Evolutionary conservation across 2,329 filamentous ascomycete genomes (phyloP).

Genomic region (Zymoseptoria brevis): DNA sequence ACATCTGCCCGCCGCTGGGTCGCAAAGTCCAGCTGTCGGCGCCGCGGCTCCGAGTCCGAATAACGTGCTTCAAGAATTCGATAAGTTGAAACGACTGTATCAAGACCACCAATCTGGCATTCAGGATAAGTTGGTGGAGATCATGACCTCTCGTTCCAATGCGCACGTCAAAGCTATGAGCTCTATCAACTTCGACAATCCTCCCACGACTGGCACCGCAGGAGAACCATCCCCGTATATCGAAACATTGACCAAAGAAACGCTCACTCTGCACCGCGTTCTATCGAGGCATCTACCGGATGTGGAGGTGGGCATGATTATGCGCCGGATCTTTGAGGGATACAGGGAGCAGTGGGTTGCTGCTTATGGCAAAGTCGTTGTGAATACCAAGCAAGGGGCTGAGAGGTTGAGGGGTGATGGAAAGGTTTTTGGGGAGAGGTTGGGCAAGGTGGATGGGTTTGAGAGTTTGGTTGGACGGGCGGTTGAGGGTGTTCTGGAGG

Average conservation of each 20-base stretch:
- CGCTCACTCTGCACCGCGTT: slow-evolving; percentile 73
- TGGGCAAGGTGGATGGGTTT: slow-evolving; percentile 73
- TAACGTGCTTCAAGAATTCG: slow-evolving; percentile 63
- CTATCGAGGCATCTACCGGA: slow-evolving; percentile 75
- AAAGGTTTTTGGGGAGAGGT: slow-evolving; percentile 60
- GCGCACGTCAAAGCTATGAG: slow-evolving; percentile 68
- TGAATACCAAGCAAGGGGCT: slow-evolving; percentile 60
- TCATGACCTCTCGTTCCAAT: slow-evolving; percentile 72
- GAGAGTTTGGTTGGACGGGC: slow-evolving; percentile 53
- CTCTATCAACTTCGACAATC: slow-evolving; percentile 64
- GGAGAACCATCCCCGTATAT: slow-evolving; percentile 58
- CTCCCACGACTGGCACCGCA: slow-evolving; percentile 24
- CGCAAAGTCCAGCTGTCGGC: slow-evolving; percentile 40
- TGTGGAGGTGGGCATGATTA: slow-evolving; percentile 69
- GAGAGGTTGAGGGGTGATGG: slow-evolving; percentile 74
- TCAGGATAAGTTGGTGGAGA: slow-evolving; percentile 86
- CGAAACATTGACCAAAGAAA: slow-evolving; percentile 81
- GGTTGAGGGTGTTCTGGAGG: slow-evolving; percentile 32
- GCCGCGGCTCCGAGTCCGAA: slow-evolving; percentile 7
- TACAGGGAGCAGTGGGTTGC: slow-evolving; percentile 73
- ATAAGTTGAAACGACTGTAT: slow-evolving; percentile 72
- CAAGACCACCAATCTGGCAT: slow-evolving; percentile 88
- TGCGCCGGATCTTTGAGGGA: slow-evolving; percentile 73
- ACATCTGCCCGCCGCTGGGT: slow-evolving; percentile 42
- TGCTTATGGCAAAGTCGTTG: slow-evolving; percentile 57